Conservation (phyloP, 352 stramenopile genomes). For the Thalassiosira hispida region DNA sequence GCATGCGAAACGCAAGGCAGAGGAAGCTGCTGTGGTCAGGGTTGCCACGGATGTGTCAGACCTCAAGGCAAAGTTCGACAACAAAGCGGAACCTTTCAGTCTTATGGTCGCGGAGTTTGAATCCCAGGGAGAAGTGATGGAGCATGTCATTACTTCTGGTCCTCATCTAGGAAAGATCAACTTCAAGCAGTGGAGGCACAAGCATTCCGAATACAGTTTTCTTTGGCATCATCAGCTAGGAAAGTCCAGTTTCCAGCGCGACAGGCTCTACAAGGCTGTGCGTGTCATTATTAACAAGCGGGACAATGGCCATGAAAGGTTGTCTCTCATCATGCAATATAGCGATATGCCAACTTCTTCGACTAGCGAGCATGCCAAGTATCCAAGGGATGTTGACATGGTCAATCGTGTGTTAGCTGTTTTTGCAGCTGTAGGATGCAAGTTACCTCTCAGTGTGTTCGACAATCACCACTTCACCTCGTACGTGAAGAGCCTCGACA, state of each 20-base stretch:
- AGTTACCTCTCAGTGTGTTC: conserved; percentile 19
- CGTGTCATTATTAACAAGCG: not conserved
- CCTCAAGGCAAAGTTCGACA: conserved; percentile 1
- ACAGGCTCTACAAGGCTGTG: conserved; percentile 11
- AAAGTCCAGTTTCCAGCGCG: conserved; percentile 6
- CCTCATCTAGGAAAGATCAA: conserved; percentile 3
- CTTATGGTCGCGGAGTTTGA: conserved; percentile 2
- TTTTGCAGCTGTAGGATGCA: conserved; percentile 1
- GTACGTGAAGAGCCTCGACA: not conserved
- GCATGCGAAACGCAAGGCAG: not conserved
- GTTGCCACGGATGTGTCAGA: conserved; percentile 2
- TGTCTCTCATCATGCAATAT: conserved; percentile 3
- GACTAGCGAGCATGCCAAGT: not conserved
- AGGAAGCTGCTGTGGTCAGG: conserved; percentile 10
- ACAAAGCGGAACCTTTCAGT: not conserved
- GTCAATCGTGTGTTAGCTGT: conserved; percentile 11
- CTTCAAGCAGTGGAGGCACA: conserved; percentile 25
- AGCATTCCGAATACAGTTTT: conserved; percentile 16
- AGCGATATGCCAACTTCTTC: not conserved
- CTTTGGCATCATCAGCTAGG: conserved; percentile 6
- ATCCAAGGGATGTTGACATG: conserved; percentile 20
- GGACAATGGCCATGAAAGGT: not conserved
- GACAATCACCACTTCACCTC: conserved; percentile 11
- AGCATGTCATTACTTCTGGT: conserved; percentile 1
- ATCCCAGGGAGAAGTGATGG: not conserved